Evolutionary conservation across 2,329 filamentous ascomycete genomes (phyloP).

Genomic region (Albophoma yamanashiensis): DNA sequence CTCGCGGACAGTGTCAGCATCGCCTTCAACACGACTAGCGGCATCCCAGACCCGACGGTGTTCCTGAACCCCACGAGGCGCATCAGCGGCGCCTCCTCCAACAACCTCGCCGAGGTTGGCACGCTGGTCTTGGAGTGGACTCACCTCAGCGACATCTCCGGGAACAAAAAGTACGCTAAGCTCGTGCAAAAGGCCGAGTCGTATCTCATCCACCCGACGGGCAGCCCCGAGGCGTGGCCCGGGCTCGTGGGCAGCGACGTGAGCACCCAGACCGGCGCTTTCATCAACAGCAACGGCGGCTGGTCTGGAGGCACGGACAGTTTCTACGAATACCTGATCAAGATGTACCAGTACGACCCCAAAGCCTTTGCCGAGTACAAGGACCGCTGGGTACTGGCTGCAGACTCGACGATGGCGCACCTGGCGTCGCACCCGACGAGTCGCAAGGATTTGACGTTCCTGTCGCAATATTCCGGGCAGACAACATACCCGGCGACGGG

Average conservation of each 20-base stretch:
- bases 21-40: slow-evolving; percentile 66
- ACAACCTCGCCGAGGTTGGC: slow-evolving; percentile 66
- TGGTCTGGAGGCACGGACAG: slow-evolving; percentile 72
- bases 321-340: slow-evolving; percentile 85
- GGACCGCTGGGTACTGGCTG: slow-evolving; percentile 65
- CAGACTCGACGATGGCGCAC: slow-evolving; percentile 63
- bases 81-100: slow-evolving; percentile 41
- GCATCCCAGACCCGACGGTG: slow-evolving; percentile 63
- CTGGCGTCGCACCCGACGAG: slow-evolving; percentile 57
- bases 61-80: slow-evolving; percentile 41
- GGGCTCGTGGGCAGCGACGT: slow-evolving; percentile 64
- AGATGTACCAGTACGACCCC: slow-evolving; percentile 78
- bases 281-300: slow-evolving; percentile 56
- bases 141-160: slow-evolving; percentile 64
- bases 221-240: slow-evolving; percentile 58
- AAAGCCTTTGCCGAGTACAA: slow-evolving; percentile 51
- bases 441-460: slow-evolving; percentile 62
- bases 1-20: slow-evolving; percentile 66
- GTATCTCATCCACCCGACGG: slow-evolving; percentile 54
- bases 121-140: slow-evolving; percentile 80
- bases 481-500: slow-evolving; percentile 33
- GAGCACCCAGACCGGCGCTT: slow-evolving; percentile 52
- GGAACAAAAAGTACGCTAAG: slow-evolving; percentile 52
- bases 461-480: slow-evolving; percentile 44
- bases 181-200: slow-evolving; percentile 58